Conservation (phyloP, 2,329 filamentous ascomycete genomes). For the Fusarium albosuccineum region DNA sequence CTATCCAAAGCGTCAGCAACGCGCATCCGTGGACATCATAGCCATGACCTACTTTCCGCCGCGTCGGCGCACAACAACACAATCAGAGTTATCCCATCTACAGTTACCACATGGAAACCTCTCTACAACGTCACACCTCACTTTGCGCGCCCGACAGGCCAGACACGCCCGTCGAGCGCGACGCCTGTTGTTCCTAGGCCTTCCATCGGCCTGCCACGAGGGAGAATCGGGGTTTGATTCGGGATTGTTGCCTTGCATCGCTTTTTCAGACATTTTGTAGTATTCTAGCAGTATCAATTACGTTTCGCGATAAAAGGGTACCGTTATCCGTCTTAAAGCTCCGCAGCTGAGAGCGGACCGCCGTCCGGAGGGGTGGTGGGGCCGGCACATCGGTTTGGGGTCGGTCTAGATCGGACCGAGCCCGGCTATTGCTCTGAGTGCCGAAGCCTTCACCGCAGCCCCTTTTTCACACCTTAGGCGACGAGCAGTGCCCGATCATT, state of each 20-base stretch:
- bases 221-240: constrained; percentile 2
- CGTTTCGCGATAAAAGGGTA: background rate
- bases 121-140: constrained; percentile 92
- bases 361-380: background rate
- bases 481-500: no score
- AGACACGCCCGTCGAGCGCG: constrained; percentile 89
- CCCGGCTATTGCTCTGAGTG: background rate
- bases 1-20: background rate
- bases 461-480: no score
- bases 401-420: constrained; percentile 1
- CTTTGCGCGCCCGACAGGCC: constrained; percentile 87
- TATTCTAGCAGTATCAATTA: no score
- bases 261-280: background rate
- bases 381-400: background rate
- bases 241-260: background rate
- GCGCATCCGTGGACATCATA: no score
- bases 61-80: constrained; percentile 5
- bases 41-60: constrained; percentile 23
- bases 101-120: constrained; percentile 89
- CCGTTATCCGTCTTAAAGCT: background rate
- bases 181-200: constrained; percentile 72
- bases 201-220: background rate
- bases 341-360: constrained; percentile 2
- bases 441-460: background rate
- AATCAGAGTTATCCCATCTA: constrained; percentile 78